Conservation (phyloP, 2,329 filamentous ascomycete species). For the Juglanconis oblonga region DNA sequence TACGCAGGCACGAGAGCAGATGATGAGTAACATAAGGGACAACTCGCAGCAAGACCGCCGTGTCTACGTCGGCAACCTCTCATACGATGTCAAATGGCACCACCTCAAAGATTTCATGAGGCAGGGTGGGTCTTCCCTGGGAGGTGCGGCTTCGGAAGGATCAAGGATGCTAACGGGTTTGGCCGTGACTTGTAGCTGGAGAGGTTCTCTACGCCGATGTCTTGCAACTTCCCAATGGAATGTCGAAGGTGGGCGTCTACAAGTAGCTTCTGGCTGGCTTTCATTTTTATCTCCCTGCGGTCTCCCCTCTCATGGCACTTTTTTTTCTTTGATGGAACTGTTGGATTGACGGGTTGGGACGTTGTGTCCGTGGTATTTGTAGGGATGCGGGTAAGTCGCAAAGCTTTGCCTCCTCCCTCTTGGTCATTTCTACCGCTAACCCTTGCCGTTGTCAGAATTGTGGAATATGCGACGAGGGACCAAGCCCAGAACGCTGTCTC, state of each 20-base stretch:
- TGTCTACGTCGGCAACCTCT: conserved; percentile 98
- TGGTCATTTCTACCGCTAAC: conserved; percentile 29
- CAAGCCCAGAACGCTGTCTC: conserved; percentile 97
- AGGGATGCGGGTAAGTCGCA: conserved; percentile 96
- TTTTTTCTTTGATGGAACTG: conserved; percentile 69
- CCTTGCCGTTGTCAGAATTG: conserved; percentile 65
- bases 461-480: conserved; percentile 99
- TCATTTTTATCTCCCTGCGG: conserved; percentile 69
- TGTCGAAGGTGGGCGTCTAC: conserved; percentile 99
- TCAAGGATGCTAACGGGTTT: conserved; percentile 35
- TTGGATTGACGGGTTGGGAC: conserved; percentile 99
- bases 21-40: conserved; percentile 93
- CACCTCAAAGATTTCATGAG: conserved; percentile 99
- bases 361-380: conserved; percentile 81
- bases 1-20: conserved; percentile 79
- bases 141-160: conserved; percentile 17
- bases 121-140: conserved; percentile 69
- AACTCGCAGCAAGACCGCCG: conserved; percentile 97
- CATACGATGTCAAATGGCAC: conserved; percentile 99
- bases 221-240: conserved; percentile 99
- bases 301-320: conserved; percentile 45
- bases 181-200: conserved; percentile 64
- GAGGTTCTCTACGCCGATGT: conserved; percentile 99
- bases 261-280: conserved; percentile 84
- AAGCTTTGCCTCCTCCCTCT: conserved; percentile 1